phyloP scores from a whole-genome alignment of 2,329 filamentous ascomycete species.

The Knoxdaviesia proteae region DNA sequence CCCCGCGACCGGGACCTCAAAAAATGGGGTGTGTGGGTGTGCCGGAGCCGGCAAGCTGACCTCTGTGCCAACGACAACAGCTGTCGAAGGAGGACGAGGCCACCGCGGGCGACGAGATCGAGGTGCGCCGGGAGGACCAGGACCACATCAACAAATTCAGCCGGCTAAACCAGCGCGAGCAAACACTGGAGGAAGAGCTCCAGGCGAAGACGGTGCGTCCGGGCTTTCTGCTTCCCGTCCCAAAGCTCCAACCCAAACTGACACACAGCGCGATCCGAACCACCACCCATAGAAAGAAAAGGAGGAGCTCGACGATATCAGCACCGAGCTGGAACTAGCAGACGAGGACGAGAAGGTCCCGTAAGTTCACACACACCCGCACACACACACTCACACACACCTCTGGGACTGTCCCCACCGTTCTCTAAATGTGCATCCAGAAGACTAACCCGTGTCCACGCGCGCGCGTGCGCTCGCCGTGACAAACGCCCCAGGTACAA shows the following conservation, averaged over 20 bases:
- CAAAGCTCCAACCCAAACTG: not conserved
- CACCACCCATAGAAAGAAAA: conserved; percentile 62
- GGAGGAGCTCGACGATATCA: conserved; percentile 88
- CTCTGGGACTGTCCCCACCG: too few relatives aligned
- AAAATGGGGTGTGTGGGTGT: not conserved
- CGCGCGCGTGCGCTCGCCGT: not conserved
- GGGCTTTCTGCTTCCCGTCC: rapidly evolving
- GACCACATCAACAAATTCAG: conserved; percentile 99
- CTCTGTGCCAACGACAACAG: conserved; percentile 21
- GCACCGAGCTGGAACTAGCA: conserved; percentile 74
- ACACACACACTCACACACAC: too few relatives aligned
- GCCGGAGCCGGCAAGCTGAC: not conserved
- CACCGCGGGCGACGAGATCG: conserved; percentile 57
- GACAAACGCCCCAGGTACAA: conserved; percentile 47
- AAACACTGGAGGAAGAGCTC: conserved; percentile 58
- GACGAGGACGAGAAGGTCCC: conserved; percentile 89
- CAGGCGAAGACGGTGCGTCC: conserved; percentile 56
- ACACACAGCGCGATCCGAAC: not conserved
- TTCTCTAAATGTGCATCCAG: too few relatives aligned
- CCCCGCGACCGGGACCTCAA: not conserved
- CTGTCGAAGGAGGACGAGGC: conserved; percentile 88
- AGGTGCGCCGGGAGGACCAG: conserved; percentile 91
- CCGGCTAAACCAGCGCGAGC: conserved; percentile 72
- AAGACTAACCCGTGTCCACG: too few relatives aligned
- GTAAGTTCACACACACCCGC: conserved; percentile 29